Evolutionary conservation across 1,284 basidiomycete species (phyloP).

Genomic region (Athelia psychrophila): DNA sequence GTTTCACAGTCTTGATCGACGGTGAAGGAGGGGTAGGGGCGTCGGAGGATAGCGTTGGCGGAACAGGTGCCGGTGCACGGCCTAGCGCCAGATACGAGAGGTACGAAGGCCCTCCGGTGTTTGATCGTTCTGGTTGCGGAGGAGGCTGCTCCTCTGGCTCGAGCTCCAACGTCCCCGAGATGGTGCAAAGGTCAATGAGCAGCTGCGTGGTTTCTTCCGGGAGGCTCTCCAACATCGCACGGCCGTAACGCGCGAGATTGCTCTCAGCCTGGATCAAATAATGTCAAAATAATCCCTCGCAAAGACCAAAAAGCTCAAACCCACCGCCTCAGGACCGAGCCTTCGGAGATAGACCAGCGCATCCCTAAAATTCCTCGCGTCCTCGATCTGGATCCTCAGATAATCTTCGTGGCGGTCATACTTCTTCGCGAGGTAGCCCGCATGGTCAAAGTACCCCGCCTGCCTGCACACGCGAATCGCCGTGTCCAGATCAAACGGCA

Average conservation of each 20-base stretch:
- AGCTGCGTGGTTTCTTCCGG: slow-evolving; percentile 89
- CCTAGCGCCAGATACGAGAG: slow-evolving; percentile 75
- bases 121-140: slow-evolving; percentile 17
- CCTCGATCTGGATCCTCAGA: slow-evolving; percentile 92
- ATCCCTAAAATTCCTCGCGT: slow-evolving; percentile 79
- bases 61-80: slow-evolving; percentile 36
- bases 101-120: slow-evolving; percentile 55
- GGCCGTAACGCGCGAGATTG: slow-evolving; percentile 82
- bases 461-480: slow-evolving; percentile 96
- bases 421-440: slow-evolving; percentile 90
- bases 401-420: slow-evolving; percentile 93
- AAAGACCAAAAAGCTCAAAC: slow-evolving; percentile 26
- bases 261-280: slow-evolving; percentile 64
- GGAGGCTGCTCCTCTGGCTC: slow-evolving; percentile 36
- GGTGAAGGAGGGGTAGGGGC: slow-evolving; percentile 41
- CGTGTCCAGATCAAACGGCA: slow-evolving; percentile 96
- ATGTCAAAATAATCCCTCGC: slow-evolving; percentile 1
- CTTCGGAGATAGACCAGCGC: slow-evolving; percentile 81
- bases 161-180: slow-evolving; percentile 46
- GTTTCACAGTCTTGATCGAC: slow-evolving; percentile 45
- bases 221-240: slow-evolving; percentile 77
- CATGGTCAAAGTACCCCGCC: slow-evolving; percentile 95
- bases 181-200: slow-evolving; percentile 90
- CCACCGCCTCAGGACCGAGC: slow-evolving; percentile 74
- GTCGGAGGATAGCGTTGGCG: slow-evolving; percentile 30